Conservation (phyloP, 306 rosid species). For the Medicago lupulina region DNA sequence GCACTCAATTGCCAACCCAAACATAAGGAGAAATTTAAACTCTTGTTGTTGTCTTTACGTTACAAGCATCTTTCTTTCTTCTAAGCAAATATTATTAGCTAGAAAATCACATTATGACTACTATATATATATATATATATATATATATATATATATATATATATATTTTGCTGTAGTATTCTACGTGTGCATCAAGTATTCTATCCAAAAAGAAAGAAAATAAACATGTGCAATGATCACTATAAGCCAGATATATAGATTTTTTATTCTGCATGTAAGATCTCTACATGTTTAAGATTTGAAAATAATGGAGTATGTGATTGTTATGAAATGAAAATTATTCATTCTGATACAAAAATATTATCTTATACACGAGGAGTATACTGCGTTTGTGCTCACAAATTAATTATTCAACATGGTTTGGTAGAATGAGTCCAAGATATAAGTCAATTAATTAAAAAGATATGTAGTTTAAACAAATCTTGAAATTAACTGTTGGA, state of each 20-base stretch:
- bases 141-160: too few species aligned
- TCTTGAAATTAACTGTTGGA: conserved; percentile 35
- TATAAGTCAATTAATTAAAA: conserved; percentile 41
- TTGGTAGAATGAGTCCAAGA: conserved; percentile 28
- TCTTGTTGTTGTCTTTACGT: conserved; percentile 49
- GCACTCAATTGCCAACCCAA: conserved; percentile 28
- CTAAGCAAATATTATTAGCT: not conserved
- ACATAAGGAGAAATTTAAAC: conserved; percentile 15
- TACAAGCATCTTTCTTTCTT: conserved; percentile 36
- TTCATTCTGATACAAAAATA: too few species aligned
- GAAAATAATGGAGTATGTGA: not conserved
- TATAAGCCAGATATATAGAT: not conserved
- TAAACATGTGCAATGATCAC: not conserved
- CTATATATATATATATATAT: not conserved
- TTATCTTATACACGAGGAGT: not conserved
- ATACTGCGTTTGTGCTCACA: not conserved
- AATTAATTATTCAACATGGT: conserved; percentile 6
- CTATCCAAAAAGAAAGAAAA: conserved; percentile 2
- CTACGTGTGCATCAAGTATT: conserved; percentile 11
- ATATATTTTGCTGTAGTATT: not conserved
- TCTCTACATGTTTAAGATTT: not conserved
- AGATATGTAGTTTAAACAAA: conserved; percentile 22
- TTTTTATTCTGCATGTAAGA: conserved; percentile 1
- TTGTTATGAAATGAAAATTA: not conserved
- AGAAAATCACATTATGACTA: not conserved